Base-by-base conservation (phyloP, 2,329 filamentous ascomycete species). In the Teratosphaeria viscida region DNA sequence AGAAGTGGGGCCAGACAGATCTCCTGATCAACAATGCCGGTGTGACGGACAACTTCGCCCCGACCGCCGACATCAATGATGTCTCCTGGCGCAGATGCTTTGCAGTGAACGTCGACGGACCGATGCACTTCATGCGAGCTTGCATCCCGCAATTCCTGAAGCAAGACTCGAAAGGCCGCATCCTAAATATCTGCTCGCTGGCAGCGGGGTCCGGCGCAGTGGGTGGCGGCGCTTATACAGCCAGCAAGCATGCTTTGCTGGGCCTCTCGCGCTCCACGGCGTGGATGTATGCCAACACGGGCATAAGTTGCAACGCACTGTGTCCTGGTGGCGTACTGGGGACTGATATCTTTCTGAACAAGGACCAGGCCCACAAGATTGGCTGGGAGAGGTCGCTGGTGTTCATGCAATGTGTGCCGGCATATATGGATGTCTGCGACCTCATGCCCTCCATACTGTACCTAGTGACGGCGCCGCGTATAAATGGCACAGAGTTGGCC, bases 1-100 rank as follows among this genome's bases (percentile, higher is more conserved):
- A 72, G 1, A 65, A 68, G 1, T 86, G 81, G 62, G 81, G 81
- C 1, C 74, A 80, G 0, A 63, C 87, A 1, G 82, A 87, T 64
- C 82, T 87, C 27, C 73, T 87, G 0, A 73, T 86, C 55, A 87
- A 87, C 66, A 84, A 83, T 61, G 84, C 86, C 1, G 85, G 84
- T 0, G 75, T 86, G 23, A 74, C 76, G 6, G 84, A 84, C 0
- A 76, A 82, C 75, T 29, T 54, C 11, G 32, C 53, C 11, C 68
- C 70, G 1, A 82, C 80, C 0, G 76, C 81, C 58, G 74, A 82
- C 59, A 66, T 76, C 49, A 69, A 72, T 0, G 72, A 79, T 56
- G 72, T 73, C 5, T 12, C 23, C 27, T 54, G 26, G 53, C 53
- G 53, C 47, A 72, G 74, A 5, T 74, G 84, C 0, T 64, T 84